Base-by-base conservation (phyloP, 495 filamentous ascomycete species). In the Aspergillus asperescens region DNA sequence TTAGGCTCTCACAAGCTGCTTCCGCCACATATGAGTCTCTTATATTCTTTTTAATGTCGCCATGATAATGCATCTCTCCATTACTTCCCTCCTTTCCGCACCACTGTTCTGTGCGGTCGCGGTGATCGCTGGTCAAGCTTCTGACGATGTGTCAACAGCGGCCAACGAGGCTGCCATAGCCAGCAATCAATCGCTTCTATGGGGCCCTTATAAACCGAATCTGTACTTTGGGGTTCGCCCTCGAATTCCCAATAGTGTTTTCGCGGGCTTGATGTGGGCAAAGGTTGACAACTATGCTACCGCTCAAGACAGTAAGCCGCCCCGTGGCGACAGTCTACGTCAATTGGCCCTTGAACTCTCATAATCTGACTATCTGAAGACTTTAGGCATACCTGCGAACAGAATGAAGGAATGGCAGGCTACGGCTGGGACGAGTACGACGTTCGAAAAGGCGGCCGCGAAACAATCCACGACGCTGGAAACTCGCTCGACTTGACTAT, bases 361-460 rank as follows among this genome's bases (percentile, higher is more conserved):
- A 20, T 1, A 16, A 37, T 27, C 55, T 58, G 19, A 58, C 25
- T 9, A 24, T 4, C 5, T 20, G 3, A 70, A 96, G 90, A 83
- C 62, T 83, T 96, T 57, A 84, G 93, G 54, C 87, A 97, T 66
- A 95, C 94, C 0, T 98, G 93, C 69, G 93, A 97, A 64, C 93
- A 98, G 67, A 78, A 91, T 64, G 89, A 95, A 63, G 87, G 85
- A 52, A 96, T 98, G 86, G 83, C 83, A 35, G 90, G 93, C 29
- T 98, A 98, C 65, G 93, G 92, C 53, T 98, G 93, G 93, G 92
- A 97, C 57, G 76, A 93, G 61, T 98, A 94, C 70, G 93, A 97
- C 66, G 82, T 88, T 18, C 78, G 93, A 42, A 83, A 77, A 37
- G 93, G 93, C 58, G 93, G 93, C 41, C 75, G 84, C 19, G 88